Conservation (phyloP, 257 asterid species). For the Plantago ovata region DNA sequence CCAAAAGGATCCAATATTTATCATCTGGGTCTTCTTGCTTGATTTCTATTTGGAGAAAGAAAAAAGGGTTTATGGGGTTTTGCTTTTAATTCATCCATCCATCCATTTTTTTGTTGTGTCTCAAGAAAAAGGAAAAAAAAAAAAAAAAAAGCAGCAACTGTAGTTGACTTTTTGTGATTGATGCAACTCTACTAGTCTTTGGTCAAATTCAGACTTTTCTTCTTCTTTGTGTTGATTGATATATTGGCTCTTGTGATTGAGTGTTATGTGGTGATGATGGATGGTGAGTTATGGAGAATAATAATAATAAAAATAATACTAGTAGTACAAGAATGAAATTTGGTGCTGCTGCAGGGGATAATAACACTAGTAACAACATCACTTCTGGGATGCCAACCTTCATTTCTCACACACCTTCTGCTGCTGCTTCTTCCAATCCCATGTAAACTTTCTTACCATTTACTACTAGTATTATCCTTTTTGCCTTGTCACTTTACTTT, state of each 20-base stretch:
- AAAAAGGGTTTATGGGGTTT: slow-evolving; percentile 36
- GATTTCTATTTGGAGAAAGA: slow-evolving; percentile 20
- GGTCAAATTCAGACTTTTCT: background rate
- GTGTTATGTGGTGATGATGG: background rate
- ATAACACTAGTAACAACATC: slow-evolving; percentile 29
- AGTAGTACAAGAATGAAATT: slow-evolving; percentile 35
- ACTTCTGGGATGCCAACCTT: slow-evolving; percentile 69
- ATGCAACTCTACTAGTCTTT: background rate
- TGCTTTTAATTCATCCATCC: slow-evolving; percentile 18
- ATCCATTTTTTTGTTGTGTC: slow-evolving; percentile 45
- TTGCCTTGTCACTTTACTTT: no score
- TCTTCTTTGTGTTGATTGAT: background rate
- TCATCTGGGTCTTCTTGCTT: slow-evolving; percentile 34
- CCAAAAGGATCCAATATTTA: slow-evolving; percentile 17
- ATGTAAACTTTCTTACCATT: slow-evolving; percentile 50
- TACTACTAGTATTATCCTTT: no score
- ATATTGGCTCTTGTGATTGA: background rate
- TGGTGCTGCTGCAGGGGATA: slow-evolving; percentile 60
- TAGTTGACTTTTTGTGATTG: slow-evolving; percentile 9
- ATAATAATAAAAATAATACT: no score
- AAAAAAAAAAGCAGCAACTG: background rate
- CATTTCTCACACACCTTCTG: slow-evolving; percentile 54
- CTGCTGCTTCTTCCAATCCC: slow-evolving; percentile 50
- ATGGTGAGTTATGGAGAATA: slow-evolving; percentile 29
- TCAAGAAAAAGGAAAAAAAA: slow-evolving; percentile 11